phyloP scores from a whole-genome alignment of 2,329 filamentous ascomycete genomes.

The Hypomyces perniciosus region DNA sequence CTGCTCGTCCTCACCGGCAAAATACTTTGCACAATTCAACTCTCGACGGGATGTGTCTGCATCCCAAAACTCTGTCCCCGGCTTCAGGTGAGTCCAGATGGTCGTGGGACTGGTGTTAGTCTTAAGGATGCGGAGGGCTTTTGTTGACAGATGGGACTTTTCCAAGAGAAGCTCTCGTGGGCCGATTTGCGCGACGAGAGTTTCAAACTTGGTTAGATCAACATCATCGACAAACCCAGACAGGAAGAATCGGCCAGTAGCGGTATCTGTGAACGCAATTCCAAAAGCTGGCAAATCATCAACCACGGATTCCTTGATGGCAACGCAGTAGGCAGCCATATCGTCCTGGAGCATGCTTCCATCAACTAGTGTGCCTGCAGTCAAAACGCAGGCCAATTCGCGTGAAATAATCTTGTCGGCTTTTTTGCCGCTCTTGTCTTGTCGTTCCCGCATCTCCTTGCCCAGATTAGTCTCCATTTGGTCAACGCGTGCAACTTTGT shows the following conservation, averaged over 20 bases:
- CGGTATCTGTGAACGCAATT: constrained; percentile 89
- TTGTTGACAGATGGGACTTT: constrained; percentile 79
- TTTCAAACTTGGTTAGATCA: constrained; percentile 95
- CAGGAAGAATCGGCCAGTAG: constrained; percentile 92
- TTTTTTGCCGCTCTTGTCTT: constrained; percentile 58
- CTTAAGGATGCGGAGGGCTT: constrained; percentile 86
- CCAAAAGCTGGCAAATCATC: constrained; percentile 80
- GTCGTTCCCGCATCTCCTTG: constrained; percentile 98
- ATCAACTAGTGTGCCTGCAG: constrained; percentile 87
- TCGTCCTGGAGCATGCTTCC: constrained; percentile 96
- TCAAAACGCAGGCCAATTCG: constrained; percentile 86
- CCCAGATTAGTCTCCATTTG: constrained; percentile 93
- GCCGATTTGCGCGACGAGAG: constrained; percentile 84
- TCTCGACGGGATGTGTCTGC: constrained; percentile 77
- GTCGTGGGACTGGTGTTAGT: constrained; percentile 91
- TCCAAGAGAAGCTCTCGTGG: constrained; percentile 87
- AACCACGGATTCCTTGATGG: constrained; percentile 76
- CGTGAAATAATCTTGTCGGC: constrained; percentile 90
- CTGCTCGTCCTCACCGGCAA: constrained; percentile 50
- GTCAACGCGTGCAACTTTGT: constrained; percentile 93
- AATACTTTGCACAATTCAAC: constrained; percentile 74
- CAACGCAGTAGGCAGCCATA: constrained; percentile 92
- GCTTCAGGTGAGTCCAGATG: constrained; percentile 90
- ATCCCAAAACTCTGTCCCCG: constrained; percentile 84
- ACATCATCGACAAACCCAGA: constrained; percentile 87